Evolutionary conservation across 345 rosid genomes (phyloP), one percentile per base, ranked within the genome.

Genomic region (Adansonia digitata): DNA sequence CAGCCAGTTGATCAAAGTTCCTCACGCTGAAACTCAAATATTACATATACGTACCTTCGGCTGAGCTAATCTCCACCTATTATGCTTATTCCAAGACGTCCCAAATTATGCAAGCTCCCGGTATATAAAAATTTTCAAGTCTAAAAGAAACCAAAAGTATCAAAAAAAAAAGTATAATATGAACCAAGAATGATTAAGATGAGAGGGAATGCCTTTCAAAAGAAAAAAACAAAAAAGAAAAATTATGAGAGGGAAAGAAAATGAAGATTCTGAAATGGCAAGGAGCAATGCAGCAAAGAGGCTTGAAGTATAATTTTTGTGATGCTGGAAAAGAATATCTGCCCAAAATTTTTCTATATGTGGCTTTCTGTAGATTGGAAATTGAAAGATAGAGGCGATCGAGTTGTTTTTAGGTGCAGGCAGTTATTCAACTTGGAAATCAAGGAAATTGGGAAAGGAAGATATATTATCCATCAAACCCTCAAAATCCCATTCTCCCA

Each of bases 401-500:
- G 13, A 46, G 15, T 15, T 46, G 27, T 7, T 5, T n/a, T 5
- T 45, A 27, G 62, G 75, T 45, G 52, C 39, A 22, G 26, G 78
- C 13, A 52, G 75, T 82, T 74, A 90, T 70, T 84, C 88, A 77
- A 84, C 79, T 78, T 92, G 92, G 88, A 89, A 92, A 85, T 94
- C 96, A 85, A 88, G 94, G 73, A 86, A 88, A 70, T 55, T 55
- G 3, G 97, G 94, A 63, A 89, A 89, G 76, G 93, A 85, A 43
- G 92, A 83, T 61, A 84, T 81, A 59, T 90, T 87, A 69, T 86
- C 90, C 79, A 92, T 87, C 69, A 94, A 86, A 76, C 89, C 91
- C 76, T 94, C 97, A 18, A 92, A 84, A 79, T 89, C 98, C 97
- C 98, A 94, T 72, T 92, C 98, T 82, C 92, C 98, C 63, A 85